Conservation (phyloP, 805 yeast genomes). For the Yamadazyma phyllophila region DNA sequence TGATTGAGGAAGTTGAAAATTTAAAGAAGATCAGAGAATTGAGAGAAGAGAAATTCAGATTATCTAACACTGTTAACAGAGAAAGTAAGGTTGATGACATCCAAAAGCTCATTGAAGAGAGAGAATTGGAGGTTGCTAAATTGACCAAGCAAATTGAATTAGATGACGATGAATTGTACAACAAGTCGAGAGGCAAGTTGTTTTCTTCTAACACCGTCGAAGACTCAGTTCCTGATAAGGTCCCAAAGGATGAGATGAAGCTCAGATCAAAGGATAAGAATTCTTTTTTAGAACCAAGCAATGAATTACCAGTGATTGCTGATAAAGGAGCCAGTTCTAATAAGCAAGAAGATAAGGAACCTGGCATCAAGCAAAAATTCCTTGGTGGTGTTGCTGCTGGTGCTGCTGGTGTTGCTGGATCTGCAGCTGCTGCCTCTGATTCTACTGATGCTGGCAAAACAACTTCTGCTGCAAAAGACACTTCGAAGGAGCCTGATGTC, state of each 20-base stretch:
- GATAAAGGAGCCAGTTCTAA: conserved; percentile 20
- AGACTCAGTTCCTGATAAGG: conserved; percentile 15
- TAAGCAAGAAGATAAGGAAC: conserved; percentile 5
- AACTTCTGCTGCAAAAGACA: neutral
- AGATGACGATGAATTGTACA: conserved; percentile 27
- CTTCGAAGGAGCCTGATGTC: conserved; percentile 5
- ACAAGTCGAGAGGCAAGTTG: conserved; percentile 8
- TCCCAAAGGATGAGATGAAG: conserved; percentile 13
- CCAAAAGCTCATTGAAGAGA: conserved; percentile 29
- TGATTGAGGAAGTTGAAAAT: conserved; percentile 39
- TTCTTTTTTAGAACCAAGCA: conserved; percentile 29
- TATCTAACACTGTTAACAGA: conserved; percentile 21
- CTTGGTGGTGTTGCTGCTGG: conserved; percentile 13
- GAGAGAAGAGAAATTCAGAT: conserved; percentile 37
- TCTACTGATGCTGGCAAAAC: conserved; percentile 11
- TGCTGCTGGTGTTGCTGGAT: conserved; percentile 15
- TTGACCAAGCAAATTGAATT: conserved; percentile 32
- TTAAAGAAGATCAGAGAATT: conserved; percentile 39
- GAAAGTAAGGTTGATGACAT: conserved; percentile 23
- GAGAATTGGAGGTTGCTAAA: conserved; percentile 31
- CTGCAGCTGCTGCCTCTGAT: conserved; percentile 14
- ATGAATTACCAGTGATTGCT: conserved; percentile 25
- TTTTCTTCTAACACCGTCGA: conserved; percentile 8
- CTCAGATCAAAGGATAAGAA: neutral
- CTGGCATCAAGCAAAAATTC: conserved; percentile 7